phyloP scores from a whole-genome alignment of 352 stramenopile species.

The Globisporangium heterothallicum region DNA sequence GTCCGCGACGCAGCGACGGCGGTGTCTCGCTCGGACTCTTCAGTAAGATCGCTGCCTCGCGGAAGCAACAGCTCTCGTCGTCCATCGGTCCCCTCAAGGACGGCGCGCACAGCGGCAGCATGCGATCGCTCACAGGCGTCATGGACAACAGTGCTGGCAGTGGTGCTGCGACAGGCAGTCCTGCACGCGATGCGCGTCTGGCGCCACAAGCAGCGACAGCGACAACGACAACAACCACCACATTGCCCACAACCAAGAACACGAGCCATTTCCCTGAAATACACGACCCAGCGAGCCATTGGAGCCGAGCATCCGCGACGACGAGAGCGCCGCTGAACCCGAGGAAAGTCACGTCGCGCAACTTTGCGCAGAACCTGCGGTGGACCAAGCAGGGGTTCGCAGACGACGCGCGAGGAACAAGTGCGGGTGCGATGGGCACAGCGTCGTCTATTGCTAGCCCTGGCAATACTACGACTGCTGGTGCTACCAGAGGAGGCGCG shows the following conservation, averaged over 20 bases:
- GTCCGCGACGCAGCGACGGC: slow-evolving; percentile 15
- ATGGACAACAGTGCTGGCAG: background rate
- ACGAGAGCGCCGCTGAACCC: slow-evolving; percentile 16
- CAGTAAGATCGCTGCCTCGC: slow-evolving; percentile 66
- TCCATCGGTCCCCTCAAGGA: slow-evolving; percentile 26
- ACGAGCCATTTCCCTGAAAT: slow-evolving; percentile 52
- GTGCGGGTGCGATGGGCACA: background rate
- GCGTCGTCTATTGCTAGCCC: slow-evolving; percentile 1
- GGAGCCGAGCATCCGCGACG: background rate
- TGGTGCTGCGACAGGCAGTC: no score
- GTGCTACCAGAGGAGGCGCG: background rate
- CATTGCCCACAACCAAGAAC: background rate
- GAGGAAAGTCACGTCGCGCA: slow-evolving; percentile 31
- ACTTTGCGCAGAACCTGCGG: slow-evolving; percentile 36
- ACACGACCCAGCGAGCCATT: slow-evolving; percentile 17
- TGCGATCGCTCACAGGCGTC: background rate
- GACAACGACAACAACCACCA: background rate
- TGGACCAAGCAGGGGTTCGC: slow-evolving; percentile 39
- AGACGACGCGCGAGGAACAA: slow-evolving; percentile 17
- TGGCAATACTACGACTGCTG: slow-evolving; percentile 6
- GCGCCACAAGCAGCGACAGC: background rate
- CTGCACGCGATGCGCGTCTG: background rate
- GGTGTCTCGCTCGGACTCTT: slow-evolving; percentile 62
- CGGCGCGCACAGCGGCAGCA: slow-evolving; percentile 4
- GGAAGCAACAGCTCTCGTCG: slow-evolving; percentile 57